phyloP scores from a whole-genome alignment of 2,329 filamentous ascomycete species.

The Aspergillus pseudonomiae region DNA sequence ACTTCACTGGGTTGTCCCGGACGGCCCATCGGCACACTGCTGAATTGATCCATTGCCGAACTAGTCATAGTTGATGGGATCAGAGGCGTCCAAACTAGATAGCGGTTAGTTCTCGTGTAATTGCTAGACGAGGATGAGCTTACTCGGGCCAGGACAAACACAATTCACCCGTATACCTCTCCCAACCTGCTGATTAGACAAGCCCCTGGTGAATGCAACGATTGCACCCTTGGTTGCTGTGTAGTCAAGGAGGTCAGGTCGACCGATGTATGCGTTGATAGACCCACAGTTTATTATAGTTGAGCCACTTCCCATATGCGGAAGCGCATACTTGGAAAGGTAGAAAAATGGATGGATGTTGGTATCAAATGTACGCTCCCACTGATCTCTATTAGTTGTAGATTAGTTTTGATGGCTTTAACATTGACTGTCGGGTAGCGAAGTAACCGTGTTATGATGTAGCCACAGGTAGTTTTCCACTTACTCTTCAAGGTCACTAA shows the following conservation, averaged over 20 bases:
- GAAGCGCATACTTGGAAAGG: conserved; percentile 74
- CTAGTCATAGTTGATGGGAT: conserved; percentile 74
- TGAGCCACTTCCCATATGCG: conserved; percentile 73
- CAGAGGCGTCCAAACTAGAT: conserved; percentile 71
- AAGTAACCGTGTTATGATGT: neutral
- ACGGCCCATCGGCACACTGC: conserved; percentile 71
- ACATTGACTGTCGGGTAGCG: neutral
- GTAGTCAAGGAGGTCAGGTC: conserved; percentile 79
- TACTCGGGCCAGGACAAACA: conserved; percentile 71
- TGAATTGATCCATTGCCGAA: conserved; percentile 70
- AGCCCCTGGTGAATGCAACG: conserved; percentile 71
- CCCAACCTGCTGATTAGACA: conserved; percentile 73
- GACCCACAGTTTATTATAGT: conserved; percentile 86
- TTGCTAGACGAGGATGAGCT: conserved; percentile 10
- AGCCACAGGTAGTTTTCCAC: neutral
- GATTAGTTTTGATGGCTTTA: neutral
- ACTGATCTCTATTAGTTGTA: conserved; percentile 64
- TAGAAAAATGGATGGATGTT: conserved; percentile 82
- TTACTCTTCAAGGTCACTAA: conserved; percentile 68
- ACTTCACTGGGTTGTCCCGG: conserved; percentile 81
- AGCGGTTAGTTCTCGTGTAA: conserved; percentile 4
- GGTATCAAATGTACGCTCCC: conserved; percentile 76
- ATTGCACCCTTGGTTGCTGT: conserved; percentile 68
- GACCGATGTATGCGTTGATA: conserved; percentile 80
- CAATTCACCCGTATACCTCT: conserved; percentile 77